phyloP scores from a whole-genome alignment of 306 rosid genomes.

The Arachis hypogaea region DNA sequence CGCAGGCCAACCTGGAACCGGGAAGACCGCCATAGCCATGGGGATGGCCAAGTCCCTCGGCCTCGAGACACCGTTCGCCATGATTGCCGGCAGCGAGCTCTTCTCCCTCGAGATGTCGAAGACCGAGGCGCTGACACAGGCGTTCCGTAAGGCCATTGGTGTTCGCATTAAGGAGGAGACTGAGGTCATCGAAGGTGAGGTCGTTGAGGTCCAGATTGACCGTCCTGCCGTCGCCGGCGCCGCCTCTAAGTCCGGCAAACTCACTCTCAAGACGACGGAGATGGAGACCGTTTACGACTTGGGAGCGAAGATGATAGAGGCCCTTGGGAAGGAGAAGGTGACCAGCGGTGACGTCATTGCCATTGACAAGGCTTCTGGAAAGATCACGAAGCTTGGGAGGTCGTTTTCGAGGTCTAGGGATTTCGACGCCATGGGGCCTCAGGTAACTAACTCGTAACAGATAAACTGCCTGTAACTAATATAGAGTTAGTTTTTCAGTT shows the following conservation, averaged over 20 bases:
- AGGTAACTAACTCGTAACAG: constrained; percentile 16
- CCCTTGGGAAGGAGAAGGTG: constrained; percentile 91
- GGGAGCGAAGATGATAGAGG: constrained; percentile 98
- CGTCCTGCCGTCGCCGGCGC: constrained; percentile 85
- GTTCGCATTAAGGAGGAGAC: constrained; percentile 98
- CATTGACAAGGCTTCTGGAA: constrained; percentile 86
- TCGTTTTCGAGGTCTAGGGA: constrained; percentile 93
- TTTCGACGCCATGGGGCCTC: constrained; percentile 94
- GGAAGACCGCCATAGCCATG: constrained; percentile 99
- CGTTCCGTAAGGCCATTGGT: constrained; percentile 90
- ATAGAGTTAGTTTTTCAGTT: background rate
- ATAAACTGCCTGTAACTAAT: background rate
- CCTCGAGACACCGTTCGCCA: constrained; percentile 91
- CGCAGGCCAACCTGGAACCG: constrained; percentile 96
- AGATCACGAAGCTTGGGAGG: constrained; percentile 93
- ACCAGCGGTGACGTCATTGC: constrained; percentile 86
- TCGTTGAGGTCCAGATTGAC: constrained; percentile 90
- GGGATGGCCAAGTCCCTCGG: constrained; percentile 99
- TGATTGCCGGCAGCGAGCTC: constrained; percentile 95
- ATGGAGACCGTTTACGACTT: constrained; percentile 97
- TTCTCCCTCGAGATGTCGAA: constrained; percentile 95
- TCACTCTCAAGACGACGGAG: constrained; percentile 91
- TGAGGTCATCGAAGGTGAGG: constrained; percentile 94
- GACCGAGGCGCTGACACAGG: constrained; percentile 89
- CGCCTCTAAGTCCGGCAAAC: constrained; percentile 86